Evolutionary conservation across 345 rosid species (phyloP), one percentile per base, ranked within the genome.

Genomic region (Gossypium herbaceum): DNA sequence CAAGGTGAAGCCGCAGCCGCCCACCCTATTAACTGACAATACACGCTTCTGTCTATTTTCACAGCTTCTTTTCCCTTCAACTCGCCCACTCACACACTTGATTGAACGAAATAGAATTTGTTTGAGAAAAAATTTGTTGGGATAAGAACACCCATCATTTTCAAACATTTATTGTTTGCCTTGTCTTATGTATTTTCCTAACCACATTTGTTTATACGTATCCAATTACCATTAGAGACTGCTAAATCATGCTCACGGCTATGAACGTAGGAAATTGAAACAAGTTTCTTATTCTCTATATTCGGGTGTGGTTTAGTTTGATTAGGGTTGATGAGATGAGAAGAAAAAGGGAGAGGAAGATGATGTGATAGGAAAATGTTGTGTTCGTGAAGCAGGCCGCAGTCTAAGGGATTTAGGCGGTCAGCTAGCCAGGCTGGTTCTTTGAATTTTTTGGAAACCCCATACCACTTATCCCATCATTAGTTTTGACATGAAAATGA

Each of bases 331-430:
- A 60, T 27, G 16, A 60, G 43, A 12, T 60, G 27, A 27, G 43
- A 60, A 60, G 22, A 60, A 8, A 6, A 9, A 20, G 27, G 3
- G 4, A 3, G 9, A 8, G 2, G 22, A 66, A 44, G n/a, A 25
- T 66, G 70, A 66, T 66, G 70, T 20, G 70, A 66, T 44, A 12
- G 70, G 2, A 44, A n/a, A 19, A 12, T 6, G 70, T 44, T 65
- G 52, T 20, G 70, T 41, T 65, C 51, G 19, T n/a, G 51, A 65
- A 65, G 54, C 15, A 66, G 52, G 52, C 70, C 70, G 70, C 70
- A 66, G 54, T 66, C 34, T 66, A 66, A 44, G 70, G 70, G 70
- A 66, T 66, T 66, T 12, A 27, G 29, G 52, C 27, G 3, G 62
- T 11, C 7, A 57, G 27, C 27, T 25, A n/a, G 60, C 24, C 60